phyloP scores from a whole-genome alignment of 257 asterid species.

The Coffea canephora region DNA sequence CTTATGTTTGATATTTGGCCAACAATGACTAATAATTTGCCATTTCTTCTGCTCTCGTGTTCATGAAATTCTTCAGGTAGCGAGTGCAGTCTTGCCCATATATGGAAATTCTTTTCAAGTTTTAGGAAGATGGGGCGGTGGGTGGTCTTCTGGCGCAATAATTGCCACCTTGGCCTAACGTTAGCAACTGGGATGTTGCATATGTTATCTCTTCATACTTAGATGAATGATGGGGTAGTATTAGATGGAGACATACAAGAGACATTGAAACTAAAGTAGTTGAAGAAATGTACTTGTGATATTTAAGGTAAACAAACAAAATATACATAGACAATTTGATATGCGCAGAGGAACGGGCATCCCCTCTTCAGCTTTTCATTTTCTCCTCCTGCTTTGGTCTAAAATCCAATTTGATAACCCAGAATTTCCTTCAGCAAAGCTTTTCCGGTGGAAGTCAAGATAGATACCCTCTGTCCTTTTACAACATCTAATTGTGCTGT shows the following conservation, averaged over 20 bases:
- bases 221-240: too few relatives aligned
- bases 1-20: not conserved
- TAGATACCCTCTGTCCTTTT: not conserved
- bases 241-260: slow-evolving; percentile 25
- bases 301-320: not conserved
- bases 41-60: not conserved
- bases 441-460: not conserved
- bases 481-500: not conserved
- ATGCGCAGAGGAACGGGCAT: not conserved
- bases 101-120: not conserved
- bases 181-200: too few relatives aligned
- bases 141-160: not conserved
- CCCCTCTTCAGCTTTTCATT: not conserved
- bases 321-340: not conserved
- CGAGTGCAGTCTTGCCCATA: not conserved
- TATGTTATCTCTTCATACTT: too few relatives aligned
- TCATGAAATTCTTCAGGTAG: not conserved
- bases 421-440: not conserved
- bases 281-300: not conserved
- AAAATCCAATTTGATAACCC: not conserved
- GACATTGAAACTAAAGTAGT: slow-evolving; percentile 17
- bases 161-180: too few relatives aligned
- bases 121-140: slow-evolving; percentile 2
- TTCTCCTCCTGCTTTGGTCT: not conserved
- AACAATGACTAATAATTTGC: not conserved